A percentile compares a stretch with the other conserved stretches of the same genome.
Conservation (phyloP, 306 rosid species). For the Corylus avellana region DNA sequence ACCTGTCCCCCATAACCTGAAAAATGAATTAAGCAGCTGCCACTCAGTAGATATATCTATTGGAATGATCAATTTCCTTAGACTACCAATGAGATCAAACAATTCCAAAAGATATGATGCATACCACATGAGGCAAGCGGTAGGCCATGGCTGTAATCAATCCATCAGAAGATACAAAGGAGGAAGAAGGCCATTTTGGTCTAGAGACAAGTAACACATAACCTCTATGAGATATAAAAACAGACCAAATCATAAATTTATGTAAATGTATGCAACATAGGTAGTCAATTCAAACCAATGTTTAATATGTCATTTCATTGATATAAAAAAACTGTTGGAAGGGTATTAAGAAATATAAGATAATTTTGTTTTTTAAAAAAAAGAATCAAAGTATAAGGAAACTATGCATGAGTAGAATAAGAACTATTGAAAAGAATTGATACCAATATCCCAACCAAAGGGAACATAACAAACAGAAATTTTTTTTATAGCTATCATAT, state of each 20-base stretch:
- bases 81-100: conserved; percentile 17
- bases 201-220: conserved; percentile 46
- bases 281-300: background rate
- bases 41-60: conserved; percentile 27
- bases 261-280: background rate
- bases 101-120: conserved; percentile 25
- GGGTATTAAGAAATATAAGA: background rate
- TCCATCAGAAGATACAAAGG: conserved; percentile 88
- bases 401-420: background rate
- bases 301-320: background rate
- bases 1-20: conserved; percentile 99
- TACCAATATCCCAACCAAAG: background rate
- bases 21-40: conserved; percentile 40
- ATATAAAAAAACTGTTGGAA: background rate
- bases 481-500: background rate
- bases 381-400: background rate
- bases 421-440: background rate
- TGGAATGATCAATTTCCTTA: background rate
- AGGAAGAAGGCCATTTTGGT: conserved; percentile 98
- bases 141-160: conserved; percentile 96
- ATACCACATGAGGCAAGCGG: conserved; percentile 96
- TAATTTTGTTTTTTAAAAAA: background rate
- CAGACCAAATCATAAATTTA: background rate
- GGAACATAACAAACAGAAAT: background rate
- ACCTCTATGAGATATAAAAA: conserved; percentile 39